Evolutionary conservation across 352 stramenopile species (phyloP).

Genomic region (Phytophthora litchii): DNA sequence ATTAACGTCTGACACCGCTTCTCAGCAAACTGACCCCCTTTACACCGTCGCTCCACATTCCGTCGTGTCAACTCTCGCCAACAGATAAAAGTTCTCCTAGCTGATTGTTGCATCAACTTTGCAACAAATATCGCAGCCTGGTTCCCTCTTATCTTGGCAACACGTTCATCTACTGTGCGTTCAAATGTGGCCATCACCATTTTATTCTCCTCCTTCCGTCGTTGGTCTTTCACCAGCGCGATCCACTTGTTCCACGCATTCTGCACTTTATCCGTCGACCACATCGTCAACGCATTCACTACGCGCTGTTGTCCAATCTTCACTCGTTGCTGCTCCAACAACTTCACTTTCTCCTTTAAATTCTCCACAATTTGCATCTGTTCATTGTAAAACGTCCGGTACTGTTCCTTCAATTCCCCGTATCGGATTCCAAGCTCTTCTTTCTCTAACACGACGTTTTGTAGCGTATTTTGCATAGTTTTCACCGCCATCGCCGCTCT

Average conservation of each 20-base stretch:
- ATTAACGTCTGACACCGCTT: background rate
- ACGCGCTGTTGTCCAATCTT: conserved; percentile 25
- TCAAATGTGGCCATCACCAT: conserved; percentile 17
- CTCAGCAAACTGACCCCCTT: background rate
- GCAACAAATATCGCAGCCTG: conserved; percentile 23
- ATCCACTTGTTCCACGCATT: conserved; percentile 53
- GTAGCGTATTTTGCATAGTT: conserved; percentile 63
- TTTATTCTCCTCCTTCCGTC: conserved; percentile 16
- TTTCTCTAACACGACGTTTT: conserved; percentile 64
- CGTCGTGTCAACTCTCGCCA: conserved; percentile 13
- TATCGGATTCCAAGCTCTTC: conserved; percentile 62
- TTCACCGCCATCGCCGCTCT: conserved; percentile 54
- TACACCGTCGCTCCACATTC: conserved; percentile 11
- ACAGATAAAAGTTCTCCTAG: conserved; percentile 15
- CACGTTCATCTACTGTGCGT: conserved; percentile 7
- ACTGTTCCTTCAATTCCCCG: conserved; percentile 42
- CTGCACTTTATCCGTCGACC: conserved; percentile 39
- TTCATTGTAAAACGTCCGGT: conserved; percentile 40
- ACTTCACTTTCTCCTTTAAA: conserved; percentile 28
- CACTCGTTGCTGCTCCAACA: conserved; percentile 19
- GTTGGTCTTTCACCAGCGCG: conserved; percentile 7
- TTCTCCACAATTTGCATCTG: conserved; percentile 22
- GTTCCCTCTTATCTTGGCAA: conserved; percentile 19
- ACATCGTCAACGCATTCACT: conserved; percentile 30
- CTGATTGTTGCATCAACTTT: conserved; percentile 27